Percentiles rank a stretch among this genome's conserved stretches.
Conservation (phyloP, 768 basidiomycete species). For the Coprinopsis marcescibilis region DNA sequence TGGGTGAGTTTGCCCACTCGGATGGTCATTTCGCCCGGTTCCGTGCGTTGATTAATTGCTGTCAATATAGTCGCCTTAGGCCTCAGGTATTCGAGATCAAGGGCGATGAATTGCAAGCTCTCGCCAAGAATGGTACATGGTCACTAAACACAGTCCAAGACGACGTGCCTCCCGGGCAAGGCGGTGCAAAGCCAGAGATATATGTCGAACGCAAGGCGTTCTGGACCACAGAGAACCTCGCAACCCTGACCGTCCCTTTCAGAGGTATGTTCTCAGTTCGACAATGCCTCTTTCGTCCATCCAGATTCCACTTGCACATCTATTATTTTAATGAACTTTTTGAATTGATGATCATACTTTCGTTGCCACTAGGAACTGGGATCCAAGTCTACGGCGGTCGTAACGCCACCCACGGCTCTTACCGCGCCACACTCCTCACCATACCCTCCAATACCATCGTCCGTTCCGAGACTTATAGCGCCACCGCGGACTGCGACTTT, state of each 20-base stretch:
- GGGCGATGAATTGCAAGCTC: background rate
- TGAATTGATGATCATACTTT: background rate
- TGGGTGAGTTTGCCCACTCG: background rate
- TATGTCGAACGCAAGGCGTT: background rate
- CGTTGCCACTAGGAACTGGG: background rate
- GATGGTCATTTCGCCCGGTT: background rate
- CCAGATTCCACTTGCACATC: background rate
- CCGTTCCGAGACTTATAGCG: background rate
- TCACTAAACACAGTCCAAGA: background rate
- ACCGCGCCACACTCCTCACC: background rate
- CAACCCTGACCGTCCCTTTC: background rate
- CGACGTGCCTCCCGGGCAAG: background rate
- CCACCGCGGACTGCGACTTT: background rate
- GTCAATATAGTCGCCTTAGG: background rate
- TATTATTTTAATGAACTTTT: background rate
- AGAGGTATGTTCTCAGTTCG: background rate
- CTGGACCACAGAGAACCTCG: background rate
- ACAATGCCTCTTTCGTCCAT: background rate
- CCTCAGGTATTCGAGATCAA: background rate
- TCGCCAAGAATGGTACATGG: background rate
- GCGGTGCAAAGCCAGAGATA: background rate
- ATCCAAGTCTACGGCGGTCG: slow-evolving; percentile 3
- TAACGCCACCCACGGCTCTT: slow-evolving; percentile 2
- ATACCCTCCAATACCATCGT: background rate
- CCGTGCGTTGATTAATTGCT: background rate